phyloP scores from a whole-genome alignment of 2,329 filamentous ascomycete genomes.

The Neonectria ditissima region DNA sequence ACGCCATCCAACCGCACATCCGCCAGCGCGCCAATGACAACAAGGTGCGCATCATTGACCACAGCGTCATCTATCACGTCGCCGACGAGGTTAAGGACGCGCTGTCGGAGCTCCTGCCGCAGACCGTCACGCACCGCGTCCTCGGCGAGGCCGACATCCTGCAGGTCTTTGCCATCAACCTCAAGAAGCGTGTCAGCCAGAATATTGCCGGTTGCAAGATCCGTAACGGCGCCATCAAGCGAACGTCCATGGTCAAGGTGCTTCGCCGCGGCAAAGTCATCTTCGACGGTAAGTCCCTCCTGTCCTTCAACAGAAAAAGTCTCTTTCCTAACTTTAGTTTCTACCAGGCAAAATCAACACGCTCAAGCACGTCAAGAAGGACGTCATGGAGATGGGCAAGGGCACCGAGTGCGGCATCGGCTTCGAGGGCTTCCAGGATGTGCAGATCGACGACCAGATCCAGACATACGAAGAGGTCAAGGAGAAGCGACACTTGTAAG shows the following conservation, averaged over 20 bases:
- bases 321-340: not conserved
- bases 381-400: conserved; percentile 89
- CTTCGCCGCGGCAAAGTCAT: conserved; percentile 76
- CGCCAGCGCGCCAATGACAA: conserved; percentile 75
- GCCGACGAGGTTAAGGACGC: conserved; percentile 77
- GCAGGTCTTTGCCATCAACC: conserved; percentile 85
- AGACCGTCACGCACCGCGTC: conserved; percentile 75
- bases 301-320: not conserved
- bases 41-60: conserved; percentile 82
- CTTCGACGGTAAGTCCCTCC: conserved; percentile 78
- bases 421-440: conserved; percentile 82
- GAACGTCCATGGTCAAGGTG: conserved; percentile 75
- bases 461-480: conserved; percentile 86
- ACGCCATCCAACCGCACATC: conserved; percentile 74
- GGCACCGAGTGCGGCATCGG: conserved; percentile 93
- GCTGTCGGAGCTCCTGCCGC: conserved; percentile 77
- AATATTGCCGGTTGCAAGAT: conserved; percentile 91
- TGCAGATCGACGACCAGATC: conserved; percentile 84
- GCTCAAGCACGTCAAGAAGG: conserved; percentile 93
- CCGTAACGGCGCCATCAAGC: conserved; percentile 79
- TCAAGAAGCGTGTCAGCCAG: conserved; percentile 76
- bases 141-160: conserved; percentile 89
- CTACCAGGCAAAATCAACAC: conserved; percentile 78
- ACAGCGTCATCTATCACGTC: conserved; percentile 87
- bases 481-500: conserved; percentile 74